Conservation (phyloP, 2,329 filamentous ascomycete genomes). For the Cladosporium velox region DNA sequence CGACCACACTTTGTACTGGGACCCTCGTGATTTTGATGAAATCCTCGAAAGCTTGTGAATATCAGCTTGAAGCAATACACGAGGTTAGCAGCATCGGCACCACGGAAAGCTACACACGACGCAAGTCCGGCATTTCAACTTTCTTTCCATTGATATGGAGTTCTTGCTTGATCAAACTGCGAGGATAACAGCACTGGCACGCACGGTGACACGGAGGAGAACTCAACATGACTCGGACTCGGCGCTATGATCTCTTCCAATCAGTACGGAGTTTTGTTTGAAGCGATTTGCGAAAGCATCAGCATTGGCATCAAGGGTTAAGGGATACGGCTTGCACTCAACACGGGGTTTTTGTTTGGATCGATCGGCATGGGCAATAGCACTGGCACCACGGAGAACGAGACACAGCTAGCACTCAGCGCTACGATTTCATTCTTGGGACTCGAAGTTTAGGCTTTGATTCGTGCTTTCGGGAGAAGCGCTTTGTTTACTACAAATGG, state of each 20-base stretch:
- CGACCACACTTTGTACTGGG: background rate
- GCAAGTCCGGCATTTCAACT: background rate
- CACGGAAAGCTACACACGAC: background rate
- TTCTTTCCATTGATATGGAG: background rate
- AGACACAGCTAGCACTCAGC: background rate
- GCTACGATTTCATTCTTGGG: background rate
- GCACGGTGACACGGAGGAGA: background rate
- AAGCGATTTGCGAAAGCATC: background rate
- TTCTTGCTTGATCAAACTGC: background rate
- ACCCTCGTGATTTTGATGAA: background rate
- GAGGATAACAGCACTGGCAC: background rate
- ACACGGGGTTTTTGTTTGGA: background rate
- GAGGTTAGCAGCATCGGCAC: background rate
- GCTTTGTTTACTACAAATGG: background rate
- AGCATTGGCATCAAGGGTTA: background rate
- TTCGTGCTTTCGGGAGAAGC: background rate
- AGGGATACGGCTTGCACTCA: background rate
- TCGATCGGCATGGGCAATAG: background rate
- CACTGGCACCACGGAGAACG: background rate
- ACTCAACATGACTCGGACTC: background rate
- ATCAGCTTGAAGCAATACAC: background rate
- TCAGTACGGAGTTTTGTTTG: background rate
- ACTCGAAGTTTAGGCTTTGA: background rate
- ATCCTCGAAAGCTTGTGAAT: background rate
- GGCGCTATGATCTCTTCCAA: background rate